Evolutionary conservation across 2,329 filamentous ascomycete species (phyloP), one percentile per base, ranked within the genome.

Genomic region (Botrytis porri): DNA sequence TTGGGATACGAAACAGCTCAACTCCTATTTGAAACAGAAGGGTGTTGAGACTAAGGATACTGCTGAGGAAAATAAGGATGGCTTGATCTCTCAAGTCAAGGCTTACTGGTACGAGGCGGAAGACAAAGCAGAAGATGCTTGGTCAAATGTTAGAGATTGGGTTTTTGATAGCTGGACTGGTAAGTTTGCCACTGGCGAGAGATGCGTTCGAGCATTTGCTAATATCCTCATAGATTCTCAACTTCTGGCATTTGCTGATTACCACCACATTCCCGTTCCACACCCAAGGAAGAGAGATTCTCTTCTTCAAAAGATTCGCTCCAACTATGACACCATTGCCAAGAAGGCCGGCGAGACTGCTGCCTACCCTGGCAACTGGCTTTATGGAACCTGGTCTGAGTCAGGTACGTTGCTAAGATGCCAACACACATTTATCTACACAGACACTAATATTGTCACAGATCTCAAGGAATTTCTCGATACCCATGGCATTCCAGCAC

Each of bases 381-480:
- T 98, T 61, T 99, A 98, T 81, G 88, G 90, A 74, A 87, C 91
- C 12, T 99, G 96, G 96, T 91, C 93, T 70, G 84, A 97, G 76
- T 98, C 95, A 76, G 79, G 79, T 80, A 76, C 66, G 76, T 73
- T 22, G 25, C 54, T 51, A 6, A 41, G 16, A 25, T 29, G 9
- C 3, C 7, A 32, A 29, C 18, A 41, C 5, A 0, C 29, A 65
- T 39, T 6, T 18, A 57, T 32, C 20, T 4, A 48, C 16, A 22
- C n/a, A 61, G 20, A 72, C n/a, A 51, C 75, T 79, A 72, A 79
- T 63, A 67, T 7, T 1, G 6, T 51, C n/a, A 39, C 64, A 81
- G 95, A 98, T 67, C 85, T 97, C 75, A 98, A 98, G 86, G 88
- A 93, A 77, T 99, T 93, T 92, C 91, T 98, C 64, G 96, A 98